These are phyloP conservation scores for Populus nigra DNA, from an alignment of 345 rosid species.

Conservation along the genomic window DNA sequence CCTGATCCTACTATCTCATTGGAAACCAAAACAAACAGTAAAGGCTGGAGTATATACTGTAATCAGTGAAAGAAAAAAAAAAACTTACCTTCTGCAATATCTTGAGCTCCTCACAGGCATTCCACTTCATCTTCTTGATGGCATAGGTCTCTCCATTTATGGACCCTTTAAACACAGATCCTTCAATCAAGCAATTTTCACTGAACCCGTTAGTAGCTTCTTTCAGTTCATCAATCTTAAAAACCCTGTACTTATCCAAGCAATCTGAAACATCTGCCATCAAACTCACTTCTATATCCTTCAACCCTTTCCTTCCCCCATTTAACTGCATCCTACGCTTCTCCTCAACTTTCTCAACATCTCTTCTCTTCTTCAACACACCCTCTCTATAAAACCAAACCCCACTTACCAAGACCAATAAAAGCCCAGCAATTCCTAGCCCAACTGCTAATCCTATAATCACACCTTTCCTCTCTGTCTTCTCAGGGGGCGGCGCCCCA, in stretches of 20 bases:
- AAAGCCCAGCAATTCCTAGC: constrained; percentile 38
- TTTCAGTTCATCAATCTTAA: constrained; percentile 54
- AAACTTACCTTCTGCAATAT: constrained; percentile 68
- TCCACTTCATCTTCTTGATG: constrained; percentile 74
- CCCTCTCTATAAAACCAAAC: constrained; percentile 29
- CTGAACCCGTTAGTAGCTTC: constrained; percentile 57
- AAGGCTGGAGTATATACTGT: background rate
- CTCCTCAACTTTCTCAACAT: constrained; percentile 25
- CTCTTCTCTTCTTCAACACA: constrained; percentile 22
- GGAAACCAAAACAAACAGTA: constrained; percentile 3
- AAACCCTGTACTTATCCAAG: constrained; percentile 63
- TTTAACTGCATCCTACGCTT: constrained; percentile 20
- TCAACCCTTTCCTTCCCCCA: constrained; percentile 20
- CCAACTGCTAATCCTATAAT: constrained; percentile 52
- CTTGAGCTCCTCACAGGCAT: constrained; percentile 70
- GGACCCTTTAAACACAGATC: constrained; percentile 59
- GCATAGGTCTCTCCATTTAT: constrained; percentile 54
- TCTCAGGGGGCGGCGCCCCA: constrained; percentile 21
- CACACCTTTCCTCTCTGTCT: constrained; percentile 40
- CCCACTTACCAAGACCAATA: constrained; percentile 32
- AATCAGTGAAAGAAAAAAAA: background rate
- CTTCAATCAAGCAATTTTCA: constrained; percentile 52
- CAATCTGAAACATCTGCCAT: constrained; percentile 73
- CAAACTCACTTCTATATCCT: constrained; percentile 40
- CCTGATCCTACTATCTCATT: background rate